These are phyloP conservation scores for Davidsoniella neocaledoniae DNA, from an alignment of 2,329 filamentous ascomycete species.

Conservation along the genomic window DNA sequence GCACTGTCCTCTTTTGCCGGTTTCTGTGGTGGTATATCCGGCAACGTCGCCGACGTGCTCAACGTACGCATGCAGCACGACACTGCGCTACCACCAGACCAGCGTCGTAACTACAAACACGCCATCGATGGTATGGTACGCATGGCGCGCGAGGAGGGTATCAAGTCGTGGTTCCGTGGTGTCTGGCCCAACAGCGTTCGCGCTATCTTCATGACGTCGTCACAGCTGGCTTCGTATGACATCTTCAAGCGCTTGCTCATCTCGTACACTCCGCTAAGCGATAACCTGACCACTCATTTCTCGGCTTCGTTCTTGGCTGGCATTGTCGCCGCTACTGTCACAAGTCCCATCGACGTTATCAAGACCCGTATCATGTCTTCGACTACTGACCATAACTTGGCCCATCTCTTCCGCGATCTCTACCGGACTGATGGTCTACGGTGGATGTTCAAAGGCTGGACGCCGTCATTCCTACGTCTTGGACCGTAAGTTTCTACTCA, in stretches of 20 bases:
- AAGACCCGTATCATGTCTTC: slow-evolving; percentile 79
- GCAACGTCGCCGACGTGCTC: slow-evolving; percentile 88
- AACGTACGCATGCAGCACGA: slow-evolving; percentile 99
- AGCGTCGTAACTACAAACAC: slow-evolving; percentile 77
- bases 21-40: slow-evolving; percentile 73
- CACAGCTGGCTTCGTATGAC: slow-evolving; percentile 73
- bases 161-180: slow-evolving; percentile 61
- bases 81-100: slow-evolving; percentile 51
- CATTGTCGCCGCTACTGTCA: slow-evolving; percentile 70
- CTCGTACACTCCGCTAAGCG: slow-evolving; percentile 45
- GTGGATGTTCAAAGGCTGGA: slow-evolving; percentile 87
- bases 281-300: slow-evolving; percentile 64
- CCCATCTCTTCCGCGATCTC: slow-evolving; percentile 46
- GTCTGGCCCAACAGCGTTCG: slow-evolving; percentile 69
- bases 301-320: slow-evolving; percentile 61
- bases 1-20: slow-evolving; percentile 71
- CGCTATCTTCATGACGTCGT: slow-evolving; percentile 75
- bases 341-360: slow-evolving; percentile 73
- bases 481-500: slow-evolving; percentile 35
- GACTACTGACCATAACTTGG: slow-evolving; percentile 31
- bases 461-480: slow-evolving; percentile 53
- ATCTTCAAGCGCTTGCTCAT: slow-evolving; percentile 59
- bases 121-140: slow-evolving; percentile 72
- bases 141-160: slow-evolving; percentile 76
- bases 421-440: slow-evolving; percentile 52